Percentiles rank a stretch among this genome's conserved stretches.
Evolutionary conservation across 108 stramenopile species (phyloP).

Genomic region (Pseudonitzschia multistriata): DNA sequence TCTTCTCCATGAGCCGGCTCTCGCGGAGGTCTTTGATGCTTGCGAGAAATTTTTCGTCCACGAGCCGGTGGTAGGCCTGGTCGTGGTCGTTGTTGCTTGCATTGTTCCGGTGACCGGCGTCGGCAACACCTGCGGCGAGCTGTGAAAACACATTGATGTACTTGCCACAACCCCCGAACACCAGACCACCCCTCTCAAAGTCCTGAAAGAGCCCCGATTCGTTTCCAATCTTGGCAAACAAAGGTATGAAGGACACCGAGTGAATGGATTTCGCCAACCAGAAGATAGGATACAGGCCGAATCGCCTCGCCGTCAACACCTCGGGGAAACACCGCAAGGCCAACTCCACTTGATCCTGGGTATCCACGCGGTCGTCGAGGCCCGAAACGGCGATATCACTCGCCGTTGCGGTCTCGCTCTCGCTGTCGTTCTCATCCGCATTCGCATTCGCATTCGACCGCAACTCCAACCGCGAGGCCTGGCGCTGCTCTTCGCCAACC

Average conservation of each 20-base stretch:
- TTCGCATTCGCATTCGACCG: no score
- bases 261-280: background rate
- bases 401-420: no score
- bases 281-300: background rate
- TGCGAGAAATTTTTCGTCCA: background rate
- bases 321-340: background rate
- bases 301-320: background rate
- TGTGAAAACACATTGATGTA: background rate
- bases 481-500: no score
- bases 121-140: background rate
- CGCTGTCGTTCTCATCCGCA: no score
- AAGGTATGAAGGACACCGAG: background rate
- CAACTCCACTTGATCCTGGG: background rate
- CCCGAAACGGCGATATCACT: no score
- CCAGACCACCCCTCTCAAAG: background rate
- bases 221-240: background rate
- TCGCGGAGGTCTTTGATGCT: background rate
- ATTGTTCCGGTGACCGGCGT: background rate
- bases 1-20: background rate
- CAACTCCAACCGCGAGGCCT: no score
- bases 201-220: background rate
- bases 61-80: background rate
- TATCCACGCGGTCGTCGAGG: background rate
- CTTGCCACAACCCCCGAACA: background rate
- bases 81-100: background rate